Percentiles rank a stretch among this genome's conserved stretches.
Conservation (phyloP, 176 grass and related monocot species). For the Zizania latifolia region DNA sequence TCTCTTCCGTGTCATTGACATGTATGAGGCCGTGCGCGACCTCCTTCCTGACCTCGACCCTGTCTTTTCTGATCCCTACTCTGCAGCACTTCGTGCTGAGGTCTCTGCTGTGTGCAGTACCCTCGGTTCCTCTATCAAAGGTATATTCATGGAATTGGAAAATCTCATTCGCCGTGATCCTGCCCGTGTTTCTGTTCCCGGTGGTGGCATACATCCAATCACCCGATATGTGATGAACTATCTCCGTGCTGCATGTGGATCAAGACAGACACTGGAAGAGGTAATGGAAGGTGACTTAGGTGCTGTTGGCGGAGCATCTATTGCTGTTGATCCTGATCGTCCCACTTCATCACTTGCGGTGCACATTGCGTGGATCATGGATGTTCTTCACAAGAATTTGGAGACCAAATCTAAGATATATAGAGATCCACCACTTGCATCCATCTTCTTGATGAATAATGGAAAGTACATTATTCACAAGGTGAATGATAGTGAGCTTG, state of each 20-base stretch:
- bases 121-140: slow-evolving; percentile 75
- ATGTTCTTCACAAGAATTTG: slow-evolving; percentile 86
- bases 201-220: slow-evolving; percentile 85
- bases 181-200: slow-evolving; percentile 58
- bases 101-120: slow-evolving; percentile 60
- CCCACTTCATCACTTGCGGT: slow-evolving; percentile 79
- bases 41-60: slow-evolving; percentile 78
- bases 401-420: slow-evolving; percentile 93
- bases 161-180: slow-evolving; percentile 95
- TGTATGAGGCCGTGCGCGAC: slow-evolving; percentile 87
- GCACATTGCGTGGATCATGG: slow-evolving; percentile 98
- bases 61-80: slow-evolving; percentile 84
- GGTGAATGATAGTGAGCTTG: slow-evolving; percentile 81
- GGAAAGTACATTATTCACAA: slow-evolving; percentile 90
- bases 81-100: slow-evolving; percentile 67
- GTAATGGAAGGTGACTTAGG: slow-evolving; percentile 80
- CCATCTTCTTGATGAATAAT: slow-evolving; percentile 92
- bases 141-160: slow-evolving; percentile 95
- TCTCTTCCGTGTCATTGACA: slow-evolving; percentile 91
- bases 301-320: slow-evolving; percentile 26
- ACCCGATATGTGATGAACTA: slow-evolving; percentile 96
- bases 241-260: slow-evolving; percentile 80
- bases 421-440: slow-evolving; percentile 61
- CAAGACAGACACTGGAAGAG: slow-evolving; percentile 84
- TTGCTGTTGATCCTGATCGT: slow-evolving; percentile 65